Evolutionary conservation across 257 asterid species (phyloP).

Genomic region (Fraxinus pennsylvanica): DNA sequence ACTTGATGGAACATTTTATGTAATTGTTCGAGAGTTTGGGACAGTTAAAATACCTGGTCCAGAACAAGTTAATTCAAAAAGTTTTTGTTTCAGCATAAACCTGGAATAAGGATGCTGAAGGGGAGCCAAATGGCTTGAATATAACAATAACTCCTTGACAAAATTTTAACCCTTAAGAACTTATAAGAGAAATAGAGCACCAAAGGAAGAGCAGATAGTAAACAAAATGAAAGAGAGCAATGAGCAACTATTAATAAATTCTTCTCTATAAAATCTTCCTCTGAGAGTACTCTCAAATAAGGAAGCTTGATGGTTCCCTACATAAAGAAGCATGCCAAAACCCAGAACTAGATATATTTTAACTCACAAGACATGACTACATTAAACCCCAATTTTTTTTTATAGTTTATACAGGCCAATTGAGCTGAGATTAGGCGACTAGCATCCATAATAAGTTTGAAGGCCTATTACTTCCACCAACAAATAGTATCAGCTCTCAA

Average conservation of each 20-base stretch:
- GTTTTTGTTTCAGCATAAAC: neutral
- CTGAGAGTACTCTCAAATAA: neutral
- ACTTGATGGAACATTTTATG: neutral
- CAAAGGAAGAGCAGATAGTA: neutral
- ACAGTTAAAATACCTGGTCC: neutral
- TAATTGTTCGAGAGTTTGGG: neutral
- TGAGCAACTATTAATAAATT: neutral
- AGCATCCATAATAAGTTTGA: neutral
- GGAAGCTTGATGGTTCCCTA: neutral
- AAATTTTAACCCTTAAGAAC: neutral
- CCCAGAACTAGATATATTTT: neutral
- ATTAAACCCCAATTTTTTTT: neutral
- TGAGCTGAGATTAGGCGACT: neutral
- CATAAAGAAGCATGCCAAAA: neutral
- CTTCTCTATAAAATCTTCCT: neutral
- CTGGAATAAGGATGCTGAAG: neutral
- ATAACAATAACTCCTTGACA: neutral
- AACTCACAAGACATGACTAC: neutral
- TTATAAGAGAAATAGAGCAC: neutral
- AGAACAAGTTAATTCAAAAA: neutral
- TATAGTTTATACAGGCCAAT: neutral
- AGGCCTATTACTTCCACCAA: neutral
- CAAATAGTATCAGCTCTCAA: neutral
- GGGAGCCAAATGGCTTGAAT: neutral
- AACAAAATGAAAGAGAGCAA: neutral